Percentiles rank a stretch among this genome's conserved stretches.
Conservation (phyloP, 306 rosid species). For the Comarum palustre region DNA sequence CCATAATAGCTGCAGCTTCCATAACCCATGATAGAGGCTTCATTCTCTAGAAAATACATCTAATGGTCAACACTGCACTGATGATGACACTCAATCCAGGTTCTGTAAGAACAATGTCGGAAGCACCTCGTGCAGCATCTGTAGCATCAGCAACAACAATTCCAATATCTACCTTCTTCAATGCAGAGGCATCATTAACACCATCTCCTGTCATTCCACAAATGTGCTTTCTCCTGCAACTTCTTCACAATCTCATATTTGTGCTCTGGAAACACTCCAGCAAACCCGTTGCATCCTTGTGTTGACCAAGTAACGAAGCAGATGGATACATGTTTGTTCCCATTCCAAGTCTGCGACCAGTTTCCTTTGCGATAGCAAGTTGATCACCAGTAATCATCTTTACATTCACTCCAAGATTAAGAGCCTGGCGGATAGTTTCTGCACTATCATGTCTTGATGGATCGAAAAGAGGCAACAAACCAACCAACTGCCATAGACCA, state of each 20-base stretch:
- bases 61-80: conserved; percentile 93
- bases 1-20: no score
- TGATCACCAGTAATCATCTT: conserved; percentile 99
- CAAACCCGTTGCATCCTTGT: conserved; percentile 93
- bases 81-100: conserved; percentile 97
- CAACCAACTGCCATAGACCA: conserved; percentile 89
- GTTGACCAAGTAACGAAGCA: conserved; percentile 85
- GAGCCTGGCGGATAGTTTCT: conserved; percentile 93
- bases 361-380: conserved; percentile 97
- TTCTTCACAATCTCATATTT: conserved; percentile 93
- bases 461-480: conserved; percentile 84
- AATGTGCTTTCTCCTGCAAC: conserved; percentile 94
- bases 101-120: conserved; percentile 94
- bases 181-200: conserved; percentile 97
- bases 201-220: conserved; percentile 99
- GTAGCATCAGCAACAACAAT: conserved; percentile 99
- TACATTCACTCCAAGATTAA: conserved; percentile 93
- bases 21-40: no score
- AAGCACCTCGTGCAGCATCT: conserved; percentile 97
- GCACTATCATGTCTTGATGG: conserved; percentile 99
- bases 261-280: conserved; percentile 99
- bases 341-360: conserved; percentile 98
- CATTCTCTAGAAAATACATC: conserved; percentile 97
- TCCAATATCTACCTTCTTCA: conserved; percentile 97
- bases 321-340: conserved; percentile 99